A percentile compares a stretch with the other conserved stretches of the same genome.
Evolutionary conservation across 805 yeast genomes (phyloP).

Genomic region (Kazachstania viticola): DNA sequence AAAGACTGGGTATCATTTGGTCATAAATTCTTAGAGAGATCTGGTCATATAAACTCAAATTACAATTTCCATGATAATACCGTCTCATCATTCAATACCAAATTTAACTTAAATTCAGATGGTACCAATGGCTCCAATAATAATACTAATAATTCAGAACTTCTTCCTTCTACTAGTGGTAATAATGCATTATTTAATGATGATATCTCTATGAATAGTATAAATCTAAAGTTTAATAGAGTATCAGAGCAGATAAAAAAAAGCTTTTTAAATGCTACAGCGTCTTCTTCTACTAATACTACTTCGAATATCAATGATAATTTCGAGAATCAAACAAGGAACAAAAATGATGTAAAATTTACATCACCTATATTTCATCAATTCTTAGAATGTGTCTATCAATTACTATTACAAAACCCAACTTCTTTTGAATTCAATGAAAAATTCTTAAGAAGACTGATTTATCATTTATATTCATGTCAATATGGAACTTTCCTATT

Average conservation of each 20-base stretch:
- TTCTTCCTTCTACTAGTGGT: too few species aligned
- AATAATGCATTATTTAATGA: conserved; percentile 11
- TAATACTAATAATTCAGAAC: conserved; percentile 4
- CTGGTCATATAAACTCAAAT: conserved; percentile 58
- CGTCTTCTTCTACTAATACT: too few species aligned
- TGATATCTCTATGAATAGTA: conserved; percentile 6
- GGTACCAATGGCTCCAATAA: neutral
- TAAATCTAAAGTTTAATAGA: too few species aligned
- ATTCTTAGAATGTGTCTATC: conserved; percentile 82
- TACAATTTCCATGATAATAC: conserved; percentile 35
- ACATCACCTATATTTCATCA: conserved; percentile 94
- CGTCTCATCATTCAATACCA: too few species aligned
- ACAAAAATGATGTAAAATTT: conserved; percentile 30
- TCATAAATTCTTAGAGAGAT: conserved; percentile 74
- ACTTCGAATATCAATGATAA: neutral
- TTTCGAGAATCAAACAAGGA: neutral
- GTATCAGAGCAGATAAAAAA: neutral
- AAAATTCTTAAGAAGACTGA: conserved; percentile 67
- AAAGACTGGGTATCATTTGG: conserved; percentile 97
- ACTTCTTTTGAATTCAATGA: conserved; percentile 76
- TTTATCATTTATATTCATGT: conserved; percentile 85
- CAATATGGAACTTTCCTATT: conserved; percentile 87
- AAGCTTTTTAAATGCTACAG: too few species aligned
- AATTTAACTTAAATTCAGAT: too few species aligned
- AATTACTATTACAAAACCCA: conserved; percentile 61